phyloP scores from a whole-genome alignment of 208 protist genomes.

The Porcisia hertigi region DNA sequence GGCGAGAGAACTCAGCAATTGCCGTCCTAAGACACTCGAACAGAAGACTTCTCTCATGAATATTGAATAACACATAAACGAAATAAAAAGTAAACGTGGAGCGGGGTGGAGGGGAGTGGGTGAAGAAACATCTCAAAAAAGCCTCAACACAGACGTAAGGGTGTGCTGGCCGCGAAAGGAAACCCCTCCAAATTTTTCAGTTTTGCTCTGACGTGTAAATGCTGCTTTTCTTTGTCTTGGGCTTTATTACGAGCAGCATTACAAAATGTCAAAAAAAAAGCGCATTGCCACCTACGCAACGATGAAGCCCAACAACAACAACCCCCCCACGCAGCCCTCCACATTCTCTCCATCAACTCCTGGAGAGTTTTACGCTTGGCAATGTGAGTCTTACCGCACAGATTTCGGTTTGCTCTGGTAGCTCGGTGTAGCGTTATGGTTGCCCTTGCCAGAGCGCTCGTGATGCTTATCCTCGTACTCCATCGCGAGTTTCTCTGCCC shows the following conservation, averaged over 20 bases:
- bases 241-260: neutral
- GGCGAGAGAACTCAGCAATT: too few species aligned
- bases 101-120: neutral
- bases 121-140: neutral
- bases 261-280: neutral
- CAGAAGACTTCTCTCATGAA: too few species aligned
- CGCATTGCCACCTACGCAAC: neutral
- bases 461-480: slow-evolving; percentile 82
- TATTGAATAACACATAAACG: too few species aligned
- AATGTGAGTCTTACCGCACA: slow-evolving; percentile 47
- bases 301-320: neutral
- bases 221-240: neutral
- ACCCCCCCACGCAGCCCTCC: neutral
- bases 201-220: neutral
- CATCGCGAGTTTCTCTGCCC: slow-evolving; percentile 69
- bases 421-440: slow-evolving; percentile 63
- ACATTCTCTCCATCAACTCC: neutral
- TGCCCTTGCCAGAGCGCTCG: slow-evolving; percentile 76
- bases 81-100: too few species aligned
- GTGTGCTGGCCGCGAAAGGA: neutral
- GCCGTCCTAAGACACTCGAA: too few species aligned
- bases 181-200: neutral
- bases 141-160: neutral
- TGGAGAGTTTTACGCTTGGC: slow-evolving; percentile 2
- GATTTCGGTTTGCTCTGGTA: slow-evolving; percentile 86